Percentiles rank a stretch among this genome's conserved stretches.
phyloP scores from a whole-genome alignment of 73 alveolate genomes.

The Effrenium voratum region DNA sequence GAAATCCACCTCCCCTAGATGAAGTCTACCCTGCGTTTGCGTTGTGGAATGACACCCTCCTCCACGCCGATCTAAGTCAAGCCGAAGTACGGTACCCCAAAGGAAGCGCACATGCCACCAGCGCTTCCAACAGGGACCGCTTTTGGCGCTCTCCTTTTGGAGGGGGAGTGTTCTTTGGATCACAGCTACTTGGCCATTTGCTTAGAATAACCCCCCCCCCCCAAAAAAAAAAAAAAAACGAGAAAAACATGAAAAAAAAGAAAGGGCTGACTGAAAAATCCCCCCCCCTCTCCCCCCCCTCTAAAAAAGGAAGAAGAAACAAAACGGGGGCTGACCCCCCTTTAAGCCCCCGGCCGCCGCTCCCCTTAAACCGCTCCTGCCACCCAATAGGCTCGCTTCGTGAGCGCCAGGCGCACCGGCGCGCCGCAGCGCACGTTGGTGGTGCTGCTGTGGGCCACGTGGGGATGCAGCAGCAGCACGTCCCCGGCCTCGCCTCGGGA shows the following conservation, averaged over 20 bases:
- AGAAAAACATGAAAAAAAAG: neutral
- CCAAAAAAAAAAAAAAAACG: neutral
- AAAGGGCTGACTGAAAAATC: neutral
- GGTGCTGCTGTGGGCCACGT: constrained; percentile 83
- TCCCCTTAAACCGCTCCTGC: constrained; percentile 18
- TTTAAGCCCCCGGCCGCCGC: neutral
- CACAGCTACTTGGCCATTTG: neutral
- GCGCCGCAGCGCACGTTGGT: constrained; percentile 64
- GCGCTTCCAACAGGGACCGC: no score
- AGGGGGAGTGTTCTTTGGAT: neutral
- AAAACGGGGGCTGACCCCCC: neutral
- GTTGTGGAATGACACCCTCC: no score
- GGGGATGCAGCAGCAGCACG: constrained; percentile 63
- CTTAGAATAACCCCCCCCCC: neutral
- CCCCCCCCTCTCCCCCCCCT: no score
- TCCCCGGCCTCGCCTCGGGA: constrained; percentile 52
- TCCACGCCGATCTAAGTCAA: no score
- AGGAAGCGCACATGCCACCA: no score
- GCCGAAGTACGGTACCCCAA: no score
- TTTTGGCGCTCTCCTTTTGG: neutral
- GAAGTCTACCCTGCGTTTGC: no score
- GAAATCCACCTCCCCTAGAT: no score
- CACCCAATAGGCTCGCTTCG: constrained; percentile 63
- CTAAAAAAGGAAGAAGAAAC: no score
- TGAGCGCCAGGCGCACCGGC: constrained; percentile 53